Evolutionary conservation across 2,329 filamentous ascomycete species (phyloP), one percentile per base, ranked within the genome.

Genomic region (Pseudocercospora pini-densiflorae): DNA sequence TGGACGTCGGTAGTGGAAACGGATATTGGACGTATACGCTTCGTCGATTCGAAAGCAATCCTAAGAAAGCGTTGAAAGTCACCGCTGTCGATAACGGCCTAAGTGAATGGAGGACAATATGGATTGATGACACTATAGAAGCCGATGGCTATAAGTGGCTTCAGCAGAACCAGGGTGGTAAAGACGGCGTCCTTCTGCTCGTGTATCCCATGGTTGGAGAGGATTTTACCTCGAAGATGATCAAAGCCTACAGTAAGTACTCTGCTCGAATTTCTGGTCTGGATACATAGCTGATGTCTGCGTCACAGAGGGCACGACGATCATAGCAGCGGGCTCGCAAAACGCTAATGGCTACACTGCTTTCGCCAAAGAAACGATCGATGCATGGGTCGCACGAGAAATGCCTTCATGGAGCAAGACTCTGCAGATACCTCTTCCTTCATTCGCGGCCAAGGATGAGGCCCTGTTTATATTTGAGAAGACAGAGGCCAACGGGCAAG

Each of bases 21-120:
- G 91, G 90, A 10, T 93, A 93, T 79, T 93, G 90, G 90, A 86
- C 87, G 7, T 90, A 88, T 68, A 88, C 92, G 86, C 85, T 93
- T 12, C 85, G 90, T 2, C 78, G 82, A 24, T 84, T 88, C 72
- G 85, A 86, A 21, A 69, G 61, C 7, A 76, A 87, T 10, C 74
- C 75, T 5, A 74, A 75, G 72, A 74, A 72, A 62, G 71, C 72
- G 63, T 21, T 79, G 36, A 78, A 79, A 5, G 86, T 88, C 1
- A 79, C 83, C 21, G 82, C 90, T 0, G 84, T 93, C 8, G 91
- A 93, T 77, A 92, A 87, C 75, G 86, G 86, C 73, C 84, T 89
- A 73, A 89, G 86, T 70, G 84, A 86, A 71, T 93, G 90, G 86
- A 84, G 91, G 59, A 88, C 87, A 0, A 85, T 83, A 70, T 93